A percentile compares a stretch with the other conserved stretches of the same genome.
Evolutionary conservation across 305 asterid genomes (phyloP).

Genomic region (Coffea humblotiana): DNA sequence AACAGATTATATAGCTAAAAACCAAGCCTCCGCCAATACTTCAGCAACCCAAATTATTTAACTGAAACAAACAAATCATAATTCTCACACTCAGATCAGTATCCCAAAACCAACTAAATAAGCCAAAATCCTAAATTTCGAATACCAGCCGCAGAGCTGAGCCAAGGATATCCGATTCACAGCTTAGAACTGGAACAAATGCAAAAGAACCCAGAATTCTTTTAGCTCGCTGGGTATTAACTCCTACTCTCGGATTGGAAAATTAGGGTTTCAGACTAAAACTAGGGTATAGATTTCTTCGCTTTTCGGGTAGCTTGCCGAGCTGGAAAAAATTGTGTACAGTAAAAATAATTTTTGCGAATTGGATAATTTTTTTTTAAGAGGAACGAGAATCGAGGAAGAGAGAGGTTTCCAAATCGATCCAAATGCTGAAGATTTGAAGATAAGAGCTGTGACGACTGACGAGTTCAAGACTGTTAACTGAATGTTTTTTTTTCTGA

Average conservation of each 20-base stretch:
- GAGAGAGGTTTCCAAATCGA: background rate
- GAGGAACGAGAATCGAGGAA: background rate
- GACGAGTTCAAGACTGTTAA: background rate
- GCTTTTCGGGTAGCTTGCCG: background rate
- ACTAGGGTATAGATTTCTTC: background rate
- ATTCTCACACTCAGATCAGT: background rate
- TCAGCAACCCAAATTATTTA: background rate
- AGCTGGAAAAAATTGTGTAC: background rate
- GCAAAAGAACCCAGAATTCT: background rate
- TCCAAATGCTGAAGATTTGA: background rate
- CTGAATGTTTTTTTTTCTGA: background rate
- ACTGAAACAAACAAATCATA: background rate
- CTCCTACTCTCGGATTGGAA: background rate
- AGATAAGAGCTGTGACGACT: constrained; percentile 8
- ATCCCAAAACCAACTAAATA: constrained; percentile 1
- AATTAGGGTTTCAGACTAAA: background rate
- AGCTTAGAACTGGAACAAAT: constrained; percentile 2
- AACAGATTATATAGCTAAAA: background rate
- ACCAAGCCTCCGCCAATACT: background rate
- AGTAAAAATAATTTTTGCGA: too few relatives aligned
- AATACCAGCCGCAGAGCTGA: background rate
- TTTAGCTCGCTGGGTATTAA: background rate
- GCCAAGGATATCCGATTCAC: background rate
- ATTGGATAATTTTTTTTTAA: too few relatives aligned
- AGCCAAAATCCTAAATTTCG: background rate